Conservation (phyloP, 148 eudicot genomes). For the Vaccinium darrowii region DNA sequence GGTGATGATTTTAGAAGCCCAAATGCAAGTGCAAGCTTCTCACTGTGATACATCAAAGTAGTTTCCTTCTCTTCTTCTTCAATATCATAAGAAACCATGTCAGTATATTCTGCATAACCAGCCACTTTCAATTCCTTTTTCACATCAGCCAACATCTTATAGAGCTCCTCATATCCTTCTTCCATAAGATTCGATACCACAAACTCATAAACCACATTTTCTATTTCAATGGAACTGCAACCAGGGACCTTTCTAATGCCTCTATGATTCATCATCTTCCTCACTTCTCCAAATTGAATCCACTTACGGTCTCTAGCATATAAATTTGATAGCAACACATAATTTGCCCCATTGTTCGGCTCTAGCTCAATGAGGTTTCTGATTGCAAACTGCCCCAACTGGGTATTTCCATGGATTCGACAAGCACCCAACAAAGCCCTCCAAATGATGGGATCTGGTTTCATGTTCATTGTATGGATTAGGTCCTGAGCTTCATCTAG, state of each 20-base stretch:
- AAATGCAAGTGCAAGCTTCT: constrained; percentile 6
- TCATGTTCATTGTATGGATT: constrained; percentile 25
- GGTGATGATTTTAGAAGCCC: constrained; percentile 9
- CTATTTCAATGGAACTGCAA: constrained; percentile 34
- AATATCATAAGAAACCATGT: constrained; percentile 17
- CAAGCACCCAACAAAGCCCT: constrained; percentile 40
- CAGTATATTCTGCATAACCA: constrained; percentile 13
- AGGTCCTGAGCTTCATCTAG: constrained; percentile 36
- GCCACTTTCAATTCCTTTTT: constrained; percentile 14
- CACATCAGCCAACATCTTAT: constrained; percentile 21
- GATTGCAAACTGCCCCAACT: constrained; percentile 27
- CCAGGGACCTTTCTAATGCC: constrained; percentile 37
- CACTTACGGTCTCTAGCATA: constrained; percentile 30
- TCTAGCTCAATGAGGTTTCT: constrained; percentile 36
- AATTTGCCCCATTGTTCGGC: constrained; percentile 37
- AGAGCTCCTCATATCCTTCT: constrained; percentile 24
- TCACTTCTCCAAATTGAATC: constrained; percentile 30
- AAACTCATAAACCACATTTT: constrained; percentile 26
- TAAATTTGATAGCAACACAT: constrained; percentile 28
- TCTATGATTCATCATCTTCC: constrained; percentile 14
- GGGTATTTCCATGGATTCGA: constrained; percentile 15
- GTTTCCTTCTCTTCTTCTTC: constrained; percentile 2
- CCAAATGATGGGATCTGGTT: constrained; percentile 33
- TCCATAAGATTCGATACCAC: constrained; percentile 29
- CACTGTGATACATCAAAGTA: background rate